Conservation (phyloP, 345 rosid genomes). For the Reutealis trisperma region DNA sequence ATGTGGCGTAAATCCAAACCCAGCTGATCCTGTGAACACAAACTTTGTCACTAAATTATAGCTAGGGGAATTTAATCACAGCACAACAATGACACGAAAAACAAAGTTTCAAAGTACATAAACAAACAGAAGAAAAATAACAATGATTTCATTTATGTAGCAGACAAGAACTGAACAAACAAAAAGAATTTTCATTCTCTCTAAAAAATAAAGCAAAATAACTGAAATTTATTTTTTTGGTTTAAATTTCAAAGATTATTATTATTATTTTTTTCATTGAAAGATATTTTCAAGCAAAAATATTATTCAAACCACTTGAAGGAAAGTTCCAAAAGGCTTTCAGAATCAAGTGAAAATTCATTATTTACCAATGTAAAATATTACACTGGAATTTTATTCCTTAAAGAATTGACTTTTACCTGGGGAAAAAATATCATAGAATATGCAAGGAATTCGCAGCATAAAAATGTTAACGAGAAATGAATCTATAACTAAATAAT, state of each 20-base stretch:
- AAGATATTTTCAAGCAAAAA: background rate
- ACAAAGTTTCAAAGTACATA: background rate
- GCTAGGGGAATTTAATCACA: background rate
- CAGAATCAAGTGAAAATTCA: background rate
- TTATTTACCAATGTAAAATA: background rate
- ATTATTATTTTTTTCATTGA: background rate
- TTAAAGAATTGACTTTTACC: background rate
- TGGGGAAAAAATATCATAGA: background rate
- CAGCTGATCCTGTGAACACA: slow-evolving; percentile 49
- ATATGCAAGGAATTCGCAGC: slow-evolving; percentile 6
- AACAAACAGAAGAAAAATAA: background rate
- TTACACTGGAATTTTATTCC: background rate
- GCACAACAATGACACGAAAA: background rate
- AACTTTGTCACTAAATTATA: slow-evolving; percentile 3
- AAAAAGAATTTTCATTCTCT: background rate
- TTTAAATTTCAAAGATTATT: background rate
- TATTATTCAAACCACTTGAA: background rate
- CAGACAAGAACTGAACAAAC: background rate
- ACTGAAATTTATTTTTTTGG: background rate
- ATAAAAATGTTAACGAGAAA: background rate
- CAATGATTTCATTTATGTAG: background rate
- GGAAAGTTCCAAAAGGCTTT: background rate
- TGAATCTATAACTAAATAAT: background rate
- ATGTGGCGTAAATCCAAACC: slow-evolving; percentile 60
- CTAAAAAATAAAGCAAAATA: background rate